Evolutionary conservation across 2,329 filamentous ascomycete species (phyloP), one percentile per base, ranked within the genome.

Genomic region (Alternaria sp.): DNA sequence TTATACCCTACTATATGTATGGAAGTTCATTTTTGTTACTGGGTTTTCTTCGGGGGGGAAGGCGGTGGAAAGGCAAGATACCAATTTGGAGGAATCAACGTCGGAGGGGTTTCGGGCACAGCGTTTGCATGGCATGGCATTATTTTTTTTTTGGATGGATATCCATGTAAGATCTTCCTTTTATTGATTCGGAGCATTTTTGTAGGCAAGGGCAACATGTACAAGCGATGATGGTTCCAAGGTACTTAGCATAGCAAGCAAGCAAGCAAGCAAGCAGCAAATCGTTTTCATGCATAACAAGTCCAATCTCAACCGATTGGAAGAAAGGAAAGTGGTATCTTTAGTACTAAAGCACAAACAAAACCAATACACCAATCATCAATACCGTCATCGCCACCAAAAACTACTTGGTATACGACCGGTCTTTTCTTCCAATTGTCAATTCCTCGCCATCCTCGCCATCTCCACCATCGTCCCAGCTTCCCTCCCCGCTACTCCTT

Each of bases 401-500:
- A 46, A 48, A n/a, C 42, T 46, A 58, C 39, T 40, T 55, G n/a
- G 56, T 58, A 34, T 37, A 50, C 39, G 51, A 58, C 7, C 56
- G 26, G 5, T 59, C 48, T 58, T 68, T 65, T 54, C 63, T 64
- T 48, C 58, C 57, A 62, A 72, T 72, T 14, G 41, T 65, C 54
- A 74, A 37, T 3, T 64, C 70, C 39, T 72, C 70, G 1, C 31
- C 56, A n/a, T 65, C 70, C 40, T 72, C 70, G 2, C 33, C 57
- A 14, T 72, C 71, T 26, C 62, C 63, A 14, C 62, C 74, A 41
- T 64, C 62, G 14, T 61, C 58, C 49, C 59, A 62, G 5, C 64
- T 69, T 5, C 64, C 72, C 36, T 69, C 69, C 2, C 46, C 69
- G 21, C 72, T 75, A 53, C 72, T 76, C 49, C 83, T 82, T 54